Evolutionary conservation across 1,284 basidiomycete species (phyloP), one percentile per base, ranked within the genome.

Genomic region (Sanguinoderma infundibulare): DNA sequence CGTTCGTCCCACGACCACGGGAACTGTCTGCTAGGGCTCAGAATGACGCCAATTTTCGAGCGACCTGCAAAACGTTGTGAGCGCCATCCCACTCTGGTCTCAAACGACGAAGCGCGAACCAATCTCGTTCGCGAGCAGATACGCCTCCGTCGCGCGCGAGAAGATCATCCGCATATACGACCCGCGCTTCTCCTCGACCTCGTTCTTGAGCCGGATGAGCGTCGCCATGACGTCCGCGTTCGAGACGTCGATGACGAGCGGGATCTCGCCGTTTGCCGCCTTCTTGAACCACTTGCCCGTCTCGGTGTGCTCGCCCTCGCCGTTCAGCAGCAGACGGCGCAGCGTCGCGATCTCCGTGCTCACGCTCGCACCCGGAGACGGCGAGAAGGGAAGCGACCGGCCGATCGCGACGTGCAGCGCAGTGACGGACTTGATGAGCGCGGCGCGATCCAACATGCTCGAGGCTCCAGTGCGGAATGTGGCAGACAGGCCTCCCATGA

Each of bases 61-160:
- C 73, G 68, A 15, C 72, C 75, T 75, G 57, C 17, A 15, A 83
- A 64, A 5, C 79, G 7, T 4, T 17, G 55, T 57, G 36, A 38
- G 17, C 50, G 2, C 5, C 28, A 49, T 32, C 35, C 17, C 2
- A 46, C 30, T 55, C 3, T 12, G 10, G 12, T 1, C n/a, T 10
- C 20, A 28, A 12, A 30, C 30, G 24, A 15, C 15, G 14, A 10
- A 34, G 14, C 9, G 55, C 72, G 46, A 30, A 74, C 70, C 69
- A 39, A 97, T 85, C 64, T 95, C 88, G 38, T 84, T 74, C 0
- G 94, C 94, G 47, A 96, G 73, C 34, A 91, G 76, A 74, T 92
- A 83, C 4, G 91, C 84, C 75, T 96, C 94, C 0, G 84, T 79
- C 0, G 86, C 94, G 5, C 92, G 92, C 36, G 84, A 78, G 67